These are phyloP conservation scores for Scortechinia acanthostroma DNA, from an alignment of 2,329 filamentous ascomycete species.

Conservation along the genomic window DNA sequence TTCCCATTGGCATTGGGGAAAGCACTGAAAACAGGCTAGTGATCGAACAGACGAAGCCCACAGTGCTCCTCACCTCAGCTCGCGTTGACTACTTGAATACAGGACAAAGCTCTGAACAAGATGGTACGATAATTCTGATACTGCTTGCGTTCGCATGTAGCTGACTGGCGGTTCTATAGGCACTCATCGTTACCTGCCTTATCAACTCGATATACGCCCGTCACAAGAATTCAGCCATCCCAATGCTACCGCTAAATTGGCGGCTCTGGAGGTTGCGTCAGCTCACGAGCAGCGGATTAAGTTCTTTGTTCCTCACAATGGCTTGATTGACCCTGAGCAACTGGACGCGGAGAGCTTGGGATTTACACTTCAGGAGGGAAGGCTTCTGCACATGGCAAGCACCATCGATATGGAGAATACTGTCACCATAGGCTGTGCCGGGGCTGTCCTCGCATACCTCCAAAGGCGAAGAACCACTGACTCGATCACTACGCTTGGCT, in stretches of 20 bases:
- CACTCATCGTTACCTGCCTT: neutral
- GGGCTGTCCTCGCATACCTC: neutral
- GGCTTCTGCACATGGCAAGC: neutral
- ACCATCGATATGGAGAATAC: constrained; percentile 1
- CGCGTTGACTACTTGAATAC: neutral
- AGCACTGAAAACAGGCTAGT: neutral
- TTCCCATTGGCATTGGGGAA: neutral
- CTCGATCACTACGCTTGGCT: neutral
- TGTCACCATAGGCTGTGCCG: neutral
- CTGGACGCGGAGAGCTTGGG: neutral
- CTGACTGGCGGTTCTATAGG: neutral
- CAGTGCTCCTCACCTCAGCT: neutral
- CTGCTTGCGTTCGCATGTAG: too few species aligned
- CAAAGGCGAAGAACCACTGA: neutral
- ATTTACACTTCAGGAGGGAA: neutral
- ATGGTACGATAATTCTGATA: neutral
- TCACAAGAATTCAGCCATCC: neutral
- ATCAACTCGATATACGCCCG: neutral
- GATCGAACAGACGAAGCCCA: neutral
- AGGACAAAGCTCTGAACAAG: neutral
- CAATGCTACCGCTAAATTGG: neutral
- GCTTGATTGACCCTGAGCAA: neutral
- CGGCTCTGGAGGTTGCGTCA: neutral
- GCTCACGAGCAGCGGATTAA: neutral
- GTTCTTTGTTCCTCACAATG: neutral